Evolutionary conservation across 2,329 filamentous ascomycete species (phyloP).

Genomic region (Magnaporthiopsis incrustans): DNA sequence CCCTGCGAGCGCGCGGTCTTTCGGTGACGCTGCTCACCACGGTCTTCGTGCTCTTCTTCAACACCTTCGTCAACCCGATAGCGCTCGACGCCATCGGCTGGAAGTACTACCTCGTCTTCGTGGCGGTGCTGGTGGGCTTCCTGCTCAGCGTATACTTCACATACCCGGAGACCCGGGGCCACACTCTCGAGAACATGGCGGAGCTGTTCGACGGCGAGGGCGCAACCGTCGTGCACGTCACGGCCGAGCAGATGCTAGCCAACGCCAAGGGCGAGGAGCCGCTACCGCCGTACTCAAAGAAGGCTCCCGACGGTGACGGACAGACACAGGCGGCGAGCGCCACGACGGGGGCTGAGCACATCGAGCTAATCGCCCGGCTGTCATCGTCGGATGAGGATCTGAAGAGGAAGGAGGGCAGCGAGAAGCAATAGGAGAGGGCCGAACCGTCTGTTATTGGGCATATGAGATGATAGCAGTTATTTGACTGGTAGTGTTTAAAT

Average conservation of each 20-base stretch:
- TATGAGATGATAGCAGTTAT: no score
- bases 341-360: no score
- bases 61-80: conserved; percentile 38
- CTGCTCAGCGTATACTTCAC: conserved; percentile 22
- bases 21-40: conserved; percentile 28
- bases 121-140: conserved; percentile 25
- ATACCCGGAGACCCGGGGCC: conserved; percentile 5
- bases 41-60: conserved; percentile 38
- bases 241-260: not conserved
- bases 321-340: no score
- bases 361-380: no score
- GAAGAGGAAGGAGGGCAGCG: no score
- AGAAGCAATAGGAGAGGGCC: no score
- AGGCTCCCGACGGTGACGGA: no score
- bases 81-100: conserved; percentile 30
- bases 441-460: no score
- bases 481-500: no score
- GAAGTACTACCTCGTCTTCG: conserved; percentile 30
- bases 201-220: conserved; percentile 5
- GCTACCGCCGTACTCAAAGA: conserved; percentile 20
- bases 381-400: no score
- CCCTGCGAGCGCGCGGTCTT: conserved; percentile 27
- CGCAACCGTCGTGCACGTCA: conserved; percentile 1
- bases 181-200: conserved; percentile 4
- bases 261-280: conserved; percentile 6